Percentiles rank a stretch among this genome's conserved stretches.
Evolutionary conservation across 129 eudicot species (phyloP).

Genomic region (Artemisia annua): DNA sequence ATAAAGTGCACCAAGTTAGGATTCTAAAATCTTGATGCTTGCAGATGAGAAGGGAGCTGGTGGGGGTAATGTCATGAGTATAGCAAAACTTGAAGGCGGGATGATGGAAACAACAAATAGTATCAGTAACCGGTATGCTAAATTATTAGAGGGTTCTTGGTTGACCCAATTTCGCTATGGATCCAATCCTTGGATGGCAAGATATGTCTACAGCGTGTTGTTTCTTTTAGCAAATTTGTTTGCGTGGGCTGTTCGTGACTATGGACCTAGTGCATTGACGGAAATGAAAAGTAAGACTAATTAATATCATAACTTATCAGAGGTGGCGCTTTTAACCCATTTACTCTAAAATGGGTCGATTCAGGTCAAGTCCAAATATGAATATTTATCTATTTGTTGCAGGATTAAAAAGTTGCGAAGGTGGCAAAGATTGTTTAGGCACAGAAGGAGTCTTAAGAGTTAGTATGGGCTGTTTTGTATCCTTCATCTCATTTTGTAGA

Average conservation of each 20-base stretch:
- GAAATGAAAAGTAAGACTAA: slow-evolving; percentile 63
- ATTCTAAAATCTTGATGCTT: slow-evolving; percentile 18
- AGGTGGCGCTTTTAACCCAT: background rate
- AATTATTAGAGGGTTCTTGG: slow-evolving; percentile 64
- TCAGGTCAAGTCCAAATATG: background rate
- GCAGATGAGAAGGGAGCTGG: slow-evolving; percentile 38
- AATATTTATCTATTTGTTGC: slow-evolving; percentile 11
- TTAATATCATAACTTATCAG: background rate
- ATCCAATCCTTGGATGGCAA: slow-evolving; percentile 92
- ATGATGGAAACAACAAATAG: slow-evolving; percentile 52
- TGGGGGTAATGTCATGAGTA: slow-evolving; percentile 41
- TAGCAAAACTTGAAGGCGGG: slow-evolving; percentile 26
- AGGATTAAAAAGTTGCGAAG: slow-evolving; percentile 70
- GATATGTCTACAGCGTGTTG: slow-evolving; percentile 73
- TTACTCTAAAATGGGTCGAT: background rate
- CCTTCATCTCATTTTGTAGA: slow-evolving; percentile 28
- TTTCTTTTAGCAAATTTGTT: slow-evolving; percentile 68
- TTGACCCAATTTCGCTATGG: slow-evolving; percentile 64
- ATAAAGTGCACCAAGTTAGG: background rate
- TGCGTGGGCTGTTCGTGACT: slow-evolving; percentile 90
- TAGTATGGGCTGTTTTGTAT: slow-evolving; percentile 90
- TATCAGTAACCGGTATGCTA: slow-evolving; percentile 47
- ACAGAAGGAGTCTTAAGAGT: slow-evolving; percentile 80
- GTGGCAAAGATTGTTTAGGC: slow-evolving; percentile 71
- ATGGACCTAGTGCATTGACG: slow-evolving; percentile 55